Evolutionary conservation across 352 stramenopile genomes (phyloP).

Genomic region (Phytophthora agathidicida): DNA sequence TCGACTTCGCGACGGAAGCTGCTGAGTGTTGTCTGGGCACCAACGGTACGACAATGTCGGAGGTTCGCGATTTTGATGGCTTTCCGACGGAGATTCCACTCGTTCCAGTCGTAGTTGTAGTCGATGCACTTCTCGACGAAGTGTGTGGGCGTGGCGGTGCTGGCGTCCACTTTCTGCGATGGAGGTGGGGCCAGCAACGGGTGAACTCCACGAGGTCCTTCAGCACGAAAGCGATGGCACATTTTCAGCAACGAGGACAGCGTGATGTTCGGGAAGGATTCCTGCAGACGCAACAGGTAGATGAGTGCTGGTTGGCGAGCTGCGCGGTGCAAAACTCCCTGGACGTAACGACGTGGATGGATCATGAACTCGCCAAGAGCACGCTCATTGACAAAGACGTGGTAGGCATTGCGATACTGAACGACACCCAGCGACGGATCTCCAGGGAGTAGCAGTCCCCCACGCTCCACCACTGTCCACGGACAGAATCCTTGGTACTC

Average conservation of each 20-base stretch:
- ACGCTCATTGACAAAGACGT: conserved; percentile 93
- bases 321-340: conserved; percentile 73
- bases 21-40: conserved; percentile 89
- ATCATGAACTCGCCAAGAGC: conserved; percentile 90
- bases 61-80: conserved; percentile 93
- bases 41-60: conserved; percentile 88
- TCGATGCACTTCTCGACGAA: conserved; percentile 94
- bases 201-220: conserved; percentile 52
- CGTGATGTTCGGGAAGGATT: conserved; percentile 81
- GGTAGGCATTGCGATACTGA: conserved; percentile 88
- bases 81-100: conserved; percentile 91
- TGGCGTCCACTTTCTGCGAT: conserved; percentile 83
- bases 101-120: conserved; percentile 94
- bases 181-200: conserved; percentile 55
- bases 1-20: conserved; percentile 89
- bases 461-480: conserved; percentile 90
- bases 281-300: conserved; percentile 90
- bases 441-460: conserved; percentile 90
- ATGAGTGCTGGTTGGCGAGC: conserved; percentile 89
- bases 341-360: conserved; percentile 80
- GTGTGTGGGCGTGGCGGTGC: conserved; percentile 90
- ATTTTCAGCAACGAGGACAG: conserved; percentile 76
- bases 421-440: conserved; percentile 93
- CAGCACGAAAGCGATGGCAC: conserved; percentile 48
- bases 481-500: conserved; percentile 95